Base-by-base conservation (phyloP, 2,329 filamentous ascomycete species). In the Arthroderma sp. region DNA sequence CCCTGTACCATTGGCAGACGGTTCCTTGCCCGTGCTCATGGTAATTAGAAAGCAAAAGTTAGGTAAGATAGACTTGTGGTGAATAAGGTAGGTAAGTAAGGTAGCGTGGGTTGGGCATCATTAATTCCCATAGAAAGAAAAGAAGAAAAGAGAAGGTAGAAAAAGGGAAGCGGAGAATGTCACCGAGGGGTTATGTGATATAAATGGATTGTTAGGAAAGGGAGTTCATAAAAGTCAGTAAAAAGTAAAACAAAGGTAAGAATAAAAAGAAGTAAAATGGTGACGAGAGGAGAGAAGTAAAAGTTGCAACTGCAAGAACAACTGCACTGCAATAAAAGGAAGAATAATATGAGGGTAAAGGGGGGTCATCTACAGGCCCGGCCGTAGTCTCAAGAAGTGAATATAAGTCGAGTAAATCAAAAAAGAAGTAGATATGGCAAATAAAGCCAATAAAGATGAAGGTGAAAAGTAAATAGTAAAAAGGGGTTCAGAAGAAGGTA, bases 331-430 rank as follows among this genome's bases (percentile, higher is more conserved):
- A 60, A 58, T 49, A 25, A 23, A 35, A 55, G 17, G 49, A 57
- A 55, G 53, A 54, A 52, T 33, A 28, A 35, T n/a, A 8, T 51
- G 44, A 51, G 44, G 33, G 23, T 4, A 55, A n/a, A 52, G 35
- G 44, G 35, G 56, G 37, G 41, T 44, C 19, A 38, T 54, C 53
- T 54, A 60, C 58, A 54, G 58, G 47, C 44, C 55, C 58, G 54
- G 58, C 58, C 56, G 58, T 60, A 60, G 58, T 17, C 23, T 41
- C 19, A 44, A 53, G 52, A 55, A 55, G 38, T 21, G 23, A 51
- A 43, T n/a, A 55, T 51, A 53, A 59, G 41, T 41, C 25, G 17
- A 54, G n/a, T 21, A 19, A 19, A 47, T 21, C 17, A 13, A 47
- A 47, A 47, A 25, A 54, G 7, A 31, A 31, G 23, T 21, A 33